Base-by-base conservation (phyloP, 1,284 basidiomycete genomes). In the Athelia psychrophila region DNA sequence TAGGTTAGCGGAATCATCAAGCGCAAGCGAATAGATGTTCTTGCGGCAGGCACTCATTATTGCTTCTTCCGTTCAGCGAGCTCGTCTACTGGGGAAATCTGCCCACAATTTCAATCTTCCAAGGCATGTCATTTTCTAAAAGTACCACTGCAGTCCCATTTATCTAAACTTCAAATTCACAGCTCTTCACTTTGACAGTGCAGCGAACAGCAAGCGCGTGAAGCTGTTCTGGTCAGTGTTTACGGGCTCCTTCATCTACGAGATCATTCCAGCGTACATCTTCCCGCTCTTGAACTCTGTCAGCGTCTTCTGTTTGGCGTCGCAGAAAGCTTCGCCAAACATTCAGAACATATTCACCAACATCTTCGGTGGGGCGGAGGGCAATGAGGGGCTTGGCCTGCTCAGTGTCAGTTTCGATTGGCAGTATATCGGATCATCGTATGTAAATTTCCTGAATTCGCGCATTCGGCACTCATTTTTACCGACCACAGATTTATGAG, bases 1-100 rank as follows among this genome's bases (percentile, higher is more conserved):
- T n/a, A n/a, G n/a, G n/a, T n/a, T n/a, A n/a, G n/a, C n/a, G n/a
- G n/a, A n/a, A n/a, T n/a, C n/a, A n/a, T n/a, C n/a, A n/a, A n/a
- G n/a, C n/a, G n/a, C n/a, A n/a, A n/a, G n/a, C n/a, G n/a, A n/a
- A n/a, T n/a, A n/a, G n/a, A n/a, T n/a, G n/a, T n/a, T n/a, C n/a
- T n/a, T n/a, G n/a, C n/a, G n/a, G n/a, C n/a, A n/a, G n/a, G n/a
- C n/a, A n/a, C n/a, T n/a, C n/a, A n/a, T n/a, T n/a, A n/a, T n/a
- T n/a, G n/a, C n/a, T n/a, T n/a, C n/a, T n/a, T n/a, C n/a, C n/a
- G n/a, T n/a, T n/a, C 0, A 80, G 81, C n/a, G 80, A 83, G 63
- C 84, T 85, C 81, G 82, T 88, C 25, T 87, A 86, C 66, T 86
- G 85, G 72, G 61, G 50, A 77, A 81, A 79, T 58, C 64, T 84